Conservation (phyloP, 176 grass and related monocot genomes). For the Cocos nucifera region DNA sequence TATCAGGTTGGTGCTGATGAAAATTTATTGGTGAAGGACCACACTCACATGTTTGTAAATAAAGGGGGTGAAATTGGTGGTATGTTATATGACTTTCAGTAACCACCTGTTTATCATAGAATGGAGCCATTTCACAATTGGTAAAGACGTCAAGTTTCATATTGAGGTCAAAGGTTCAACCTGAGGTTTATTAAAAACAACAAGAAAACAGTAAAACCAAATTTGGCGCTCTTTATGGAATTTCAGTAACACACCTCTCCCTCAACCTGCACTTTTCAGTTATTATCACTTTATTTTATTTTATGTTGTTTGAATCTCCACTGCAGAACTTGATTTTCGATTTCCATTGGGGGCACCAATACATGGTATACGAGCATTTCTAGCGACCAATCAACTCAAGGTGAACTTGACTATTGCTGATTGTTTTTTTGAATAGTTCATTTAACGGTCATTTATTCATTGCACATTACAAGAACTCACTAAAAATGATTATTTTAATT, state of each 20-base stretch:
- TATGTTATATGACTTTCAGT: slow-evolving; percentile 25
- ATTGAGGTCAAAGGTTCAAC: background rate
- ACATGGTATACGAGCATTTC: slow-evolving; percentile 93
- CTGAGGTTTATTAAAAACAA: no score
- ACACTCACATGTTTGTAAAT: slow-evolving; percentile 97
- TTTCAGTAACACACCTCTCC: no score
- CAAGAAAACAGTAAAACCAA: no score
- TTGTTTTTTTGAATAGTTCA: no score
- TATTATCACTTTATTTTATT: background rate
- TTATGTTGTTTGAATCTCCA: slow-evolving; percentile 15
- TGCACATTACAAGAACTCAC: no score
- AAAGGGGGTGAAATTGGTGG: slow-evolving; percentile 79
- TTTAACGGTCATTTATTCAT: no score
- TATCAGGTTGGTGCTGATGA: slow-evolving; percentile 81
- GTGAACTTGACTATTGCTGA: slow-evolving; percentile 10
- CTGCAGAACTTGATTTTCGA: slow-evolving; percentile 95
- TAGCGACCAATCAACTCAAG: slow-evolving; percentile 89
- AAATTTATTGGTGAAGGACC: slow-evolving; percentile 93
- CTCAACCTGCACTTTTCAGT: background rate
- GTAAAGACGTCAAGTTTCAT: slow-evolving; percentile 1
- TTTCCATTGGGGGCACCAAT: slow-evolving; percentile 86
- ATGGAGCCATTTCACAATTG: background rate
- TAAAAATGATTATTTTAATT: no score
- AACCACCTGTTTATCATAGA: no score
- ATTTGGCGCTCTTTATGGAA: no score